These are phyloP conservation scores for Articulospora tetracladia DNA, from an alignment of 495 filamentous ascomycete species.

Conservation along the genomic window DNA sequence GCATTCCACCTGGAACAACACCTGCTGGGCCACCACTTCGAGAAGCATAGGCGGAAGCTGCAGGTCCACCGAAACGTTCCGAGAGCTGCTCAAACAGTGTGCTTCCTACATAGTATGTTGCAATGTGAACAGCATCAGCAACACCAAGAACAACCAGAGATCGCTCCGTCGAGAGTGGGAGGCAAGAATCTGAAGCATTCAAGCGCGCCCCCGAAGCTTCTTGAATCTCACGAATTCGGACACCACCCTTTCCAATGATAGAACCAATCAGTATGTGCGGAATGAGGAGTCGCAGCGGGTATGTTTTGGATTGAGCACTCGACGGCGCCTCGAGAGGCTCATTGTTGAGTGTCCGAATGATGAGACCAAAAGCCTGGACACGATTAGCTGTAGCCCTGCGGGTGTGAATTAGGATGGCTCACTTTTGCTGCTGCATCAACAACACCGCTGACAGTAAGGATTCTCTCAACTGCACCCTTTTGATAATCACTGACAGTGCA, in stretches of 20 bases:
- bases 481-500: conserved; percentile 98
- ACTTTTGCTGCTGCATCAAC: conserved; percentile 98
- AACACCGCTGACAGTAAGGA: conserved; percentile 90
- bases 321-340: conserved; percentile 84
- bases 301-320: conserved; percentile 90
- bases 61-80: conserved; percentile 91
- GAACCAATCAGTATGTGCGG: conserved; percentile 97
- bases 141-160: conserved; percentile 93
- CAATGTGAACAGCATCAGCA: conserved; percentile 94
- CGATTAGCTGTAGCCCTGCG: conserved; percentile 15
- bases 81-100: conserved; percentile 95
- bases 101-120: conserved; percentile 95
- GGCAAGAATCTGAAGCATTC: conserved; percentile 91
- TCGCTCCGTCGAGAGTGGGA: conserved; percentile 90
- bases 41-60: conserved; percentile 94
- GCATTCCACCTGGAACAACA: conserved; percentile 93
- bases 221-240: conserved; percentile 96
- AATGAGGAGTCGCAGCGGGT: conserved; percentile 90
- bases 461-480: conserved; percentile 92
- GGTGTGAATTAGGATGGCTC: conserved; percentile 19
- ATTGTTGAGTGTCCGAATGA: conserved; percentile 97
- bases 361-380: conserved; percentile 87
- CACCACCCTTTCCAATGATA: conserved; percentile 95
- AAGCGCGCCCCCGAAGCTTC: conserved; percentile 94
- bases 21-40: conserved; percentile 90